Base-by-base conservation (phyloP, 208 protist genomes). In the Leishmania gerbilli region DNA sequence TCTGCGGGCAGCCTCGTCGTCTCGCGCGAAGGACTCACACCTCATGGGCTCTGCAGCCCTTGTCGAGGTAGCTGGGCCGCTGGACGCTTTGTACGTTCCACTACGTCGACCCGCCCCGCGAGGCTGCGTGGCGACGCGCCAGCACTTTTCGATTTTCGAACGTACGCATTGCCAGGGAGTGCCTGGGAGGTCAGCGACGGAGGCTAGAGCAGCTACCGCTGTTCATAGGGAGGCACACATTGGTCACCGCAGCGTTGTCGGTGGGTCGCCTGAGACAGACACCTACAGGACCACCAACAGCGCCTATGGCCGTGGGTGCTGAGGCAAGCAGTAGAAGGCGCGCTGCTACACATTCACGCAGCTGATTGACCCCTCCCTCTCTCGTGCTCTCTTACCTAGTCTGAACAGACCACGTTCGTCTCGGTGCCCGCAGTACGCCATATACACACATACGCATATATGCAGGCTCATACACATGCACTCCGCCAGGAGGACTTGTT, bases 91-190 rank as follows among this genome's bases (percentile, higher is more conserved):
- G 11, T 86, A 86, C 75, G 49, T 82, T 37, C 82, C 82, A 4
- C 74, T 86, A 74, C 77, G 76, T 27, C 76, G 79, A 11, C 85
- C 82, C 8, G 71, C 78, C 8, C 76, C 82, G 1, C 45, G 37
- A 6, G 75, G 64, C 40, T 82, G 81, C 64, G 82, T 56, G 56
- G 85, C 85, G 0, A 84, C 67, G 15, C 79, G 58, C 19, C 85
- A 88, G 67, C 64, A 83, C 67, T 84, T 88, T 74, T 77, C 21
- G n/a, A 76, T 88, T 68, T 88, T 86, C 24, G 67, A 80, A 15
- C 31, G 71, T 24, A 37, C 69, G 27, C 24, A 55, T 74, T 31
- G 42, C 24, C 6, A 21, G 45, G 3, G 71, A 67, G 15, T 21
- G 24, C 1, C 67, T n/a, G 56, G 8, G n/a, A 40, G 21, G 45